Conservation (phyloP, 2,329 filamentous ascomycete species). For the Fusarium liriodendri region DNA sequence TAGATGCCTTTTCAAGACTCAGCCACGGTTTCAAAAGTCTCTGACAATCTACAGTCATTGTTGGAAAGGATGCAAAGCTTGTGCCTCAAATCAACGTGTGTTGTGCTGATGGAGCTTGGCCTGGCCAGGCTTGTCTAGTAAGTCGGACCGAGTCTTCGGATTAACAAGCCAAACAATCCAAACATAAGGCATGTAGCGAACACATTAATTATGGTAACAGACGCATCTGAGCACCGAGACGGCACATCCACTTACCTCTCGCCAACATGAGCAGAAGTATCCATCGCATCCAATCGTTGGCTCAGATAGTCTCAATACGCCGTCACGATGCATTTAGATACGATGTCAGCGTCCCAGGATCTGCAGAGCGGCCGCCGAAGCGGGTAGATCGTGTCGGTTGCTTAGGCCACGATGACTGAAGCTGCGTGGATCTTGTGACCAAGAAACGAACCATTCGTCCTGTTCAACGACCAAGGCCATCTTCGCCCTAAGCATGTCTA, state of each 20-base stretch:
- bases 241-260: background rate
- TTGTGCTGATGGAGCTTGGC: too few relatives aligned
- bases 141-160: background rate
- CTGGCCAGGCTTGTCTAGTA: too few relatives aligned
- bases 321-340: background rate
- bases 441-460: too few relatives aligned
- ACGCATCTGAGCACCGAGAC: background rate
- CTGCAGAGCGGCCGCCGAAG: background rate
- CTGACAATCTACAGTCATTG: background rate
- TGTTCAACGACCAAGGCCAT: too few relatives aligned
- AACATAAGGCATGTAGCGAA: background rate
- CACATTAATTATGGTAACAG: too few relatives aligned
- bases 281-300: too few relatives aligned
- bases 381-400: background rate
- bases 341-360: background rate
- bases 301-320: background rate
- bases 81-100: too few relatives aligned
- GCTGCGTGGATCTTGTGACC: too few relatives aligned
- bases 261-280: background rate
- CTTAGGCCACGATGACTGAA: background rate
- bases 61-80: background rate
- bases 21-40: background rate
- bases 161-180: background rate
- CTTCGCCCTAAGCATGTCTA: too few relatives aligned
- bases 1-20: background rate